Evolutionary conservation across 148 eudicot species (phyloP), one percentile per base, ranked within the genome.

Genomic region (Nepenthes gracilis): DNA sequence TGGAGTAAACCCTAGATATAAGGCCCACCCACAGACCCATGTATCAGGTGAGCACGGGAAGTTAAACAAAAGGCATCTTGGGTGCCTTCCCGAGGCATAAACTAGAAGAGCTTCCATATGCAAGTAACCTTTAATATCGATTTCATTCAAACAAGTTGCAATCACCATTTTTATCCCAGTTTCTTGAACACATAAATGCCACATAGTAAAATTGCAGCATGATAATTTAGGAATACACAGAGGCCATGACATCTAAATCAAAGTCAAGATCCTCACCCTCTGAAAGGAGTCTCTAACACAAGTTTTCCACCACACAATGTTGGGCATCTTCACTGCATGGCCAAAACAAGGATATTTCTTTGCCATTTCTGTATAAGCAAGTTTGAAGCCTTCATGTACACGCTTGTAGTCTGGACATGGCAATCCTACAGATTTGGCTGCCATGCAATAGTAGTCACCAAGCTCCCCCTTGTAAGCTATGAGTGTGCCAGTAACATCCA

Each of bases 391-490:
- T 70, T 93, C 99, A 47, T 93, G 99, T 36, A 93, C 76, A 12
- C 89, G 81, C 47, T 86, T 88, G 66, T 93, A 93, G 75, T 93
- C 96, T 15, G 99, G 99, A 72, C 99, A 93, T 38, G 95, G 95
- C 64, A 78, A 69, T 63, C 99, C 97, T 13, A 73, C 85, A 62
- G 99, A 78, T 75, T 89, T 93, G 61, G 99, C 99, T 49, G 99
- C 97, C 95, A 89, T 89, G 70, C 97, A 93, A 55, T 93, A 93
- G 61, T 89, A 89, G 68, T 89, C 99, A 58, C 99, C 99, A 52
- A 93, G 92, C 55, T 93, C 85, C 48, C 99, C 99, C 75, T 88
- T 89, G 81, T 89, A 93, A 49, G 95, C 99, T 54, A 89, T 73
- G 10, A 93, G 86, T 7, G 99, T 93, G 33, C 99, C 99, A 35